phyloP scores from a whole-genome alignment of 2,329 filamentous ascomycete genomes.

The Colletotrichum camelliae region DNA sequence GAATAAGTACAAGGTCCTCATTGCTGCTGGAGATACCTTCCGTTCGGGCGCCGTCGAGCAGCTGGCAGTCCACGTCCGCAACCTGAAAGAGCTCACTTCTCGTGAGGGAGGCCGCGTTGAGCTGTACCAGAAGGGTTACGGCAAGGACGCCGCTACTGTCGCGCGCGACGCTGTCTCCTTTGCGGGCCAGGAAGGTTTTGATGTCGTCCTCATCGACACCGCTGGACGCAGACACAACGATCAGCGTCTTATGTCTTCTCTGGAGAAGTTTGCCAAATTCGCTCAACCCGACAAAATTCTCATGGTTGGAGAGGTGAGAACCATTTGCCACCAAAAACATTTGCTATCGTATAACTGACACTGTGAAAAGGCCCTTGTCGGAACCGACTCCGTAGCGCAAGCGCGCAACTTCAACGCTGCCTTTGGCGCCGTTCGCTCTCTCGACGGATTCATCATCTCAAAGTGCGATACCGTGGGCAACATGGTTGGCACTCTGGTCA shows the following conservation, averaged over 20 bases:
- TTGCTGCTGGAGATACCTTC: conserved; percentile 96
- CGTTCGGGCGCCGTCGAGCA: conserved; percentile 97
- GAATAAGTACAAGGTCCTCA: conserved; percentile 94
- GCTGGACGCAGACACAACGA: conserved; percentile 96
- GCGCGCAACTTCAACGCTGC: conserved; percentile 95
- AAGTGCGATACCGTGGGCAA: conserved; percentile 99
- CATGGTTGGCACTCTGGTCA: conserved; percentile 95
- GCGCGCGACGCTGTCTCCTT: conserved; percentile 91
- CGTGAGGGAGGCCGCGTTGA: conserved; percentile 87
- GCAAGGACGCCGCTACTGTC: conserved; percentile 94
- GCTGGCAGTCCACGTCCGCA: conserved; percentile 91
- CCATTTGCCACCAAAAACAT: not conserved
- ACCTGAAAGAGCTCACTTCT: conserved; percentile 85
- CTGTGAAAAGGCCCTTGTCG: conserved; percentile 74
- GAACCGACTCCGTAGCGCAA: conserved; percentile 93
- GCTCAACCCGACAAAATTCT: conserved; percentile 97
- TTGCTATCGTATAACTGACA: not conserved
- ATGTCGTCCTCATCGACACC: conserved; percentile 97
- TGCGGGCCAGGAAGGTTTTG: conserved; percentile 76
- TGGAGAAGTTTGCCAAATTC: conserved; percentile 97
- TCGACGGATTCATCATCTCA: conserved; percentile 97
- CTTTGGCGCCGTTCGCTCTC: conserved; percentile 78
- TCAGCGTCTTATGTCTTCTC: conserved; percentile 89
- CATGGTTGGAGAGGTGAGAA: conserved; percentile 75
- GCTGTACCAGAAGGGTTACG: conserved; percentile 96